These are phyloP conservation scores for Maudiozyma serrabonitensis DNA, from an alignment of 805 yeast species.

Conservation along the genomic window DNA sequence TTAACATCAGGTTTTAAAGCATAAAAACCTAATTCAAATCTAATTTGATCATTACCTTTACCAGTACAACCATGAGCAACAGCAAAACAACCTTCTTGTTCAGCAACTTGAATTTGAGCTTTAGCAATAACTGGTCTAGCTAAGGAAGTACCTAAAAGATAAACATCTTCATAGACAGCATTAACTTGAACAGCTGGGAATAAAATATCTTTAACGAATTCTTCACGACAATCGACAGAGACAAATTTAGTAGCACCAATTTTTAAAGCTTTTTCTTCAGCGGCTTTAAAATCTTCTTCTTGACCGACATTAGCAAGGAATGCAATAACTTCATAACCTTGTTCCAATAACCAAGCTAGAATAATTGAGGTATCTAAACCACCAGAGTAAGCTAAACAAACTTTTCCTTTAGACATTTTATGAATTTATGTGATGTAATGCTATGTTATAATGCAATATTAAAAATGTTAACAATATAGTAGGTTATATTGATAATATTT, in stretches of 20 bases:
- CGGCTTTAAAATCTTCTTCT: constrained; percentile 98
- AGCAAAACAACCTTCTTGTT: constrained; percentile 95
- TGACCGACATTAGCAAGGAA: constrained; percentile 98
- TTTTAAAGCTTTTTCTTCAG: constrained; percentile 89
- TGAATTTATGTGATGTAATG: neutral
- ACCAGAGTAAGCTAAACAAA: constrained; percentile 98
- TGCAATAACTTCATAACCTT: constrained; percentile 97
- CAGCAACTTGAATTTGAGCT: constrained; percentile 96
- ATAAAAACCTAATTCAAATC: constrained; percentile 94
- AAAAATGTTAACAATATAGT: too few relatives aligned
- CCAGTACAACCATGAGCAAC: constrained; percentile 99
- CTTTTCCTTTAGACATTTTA: constrained; percentile 91
- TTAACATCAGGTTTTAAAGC: constrained; percentile 95
- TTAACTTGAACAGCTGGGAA: constrained; percentile 95
- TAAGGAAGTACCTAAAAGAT: constrained; percentile 90
- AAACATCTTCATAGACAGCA: constrained; percentile 96
- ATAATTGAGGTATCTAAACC: constrained; percentile 97
- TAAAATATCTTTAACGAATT: constrained; percentile 85
- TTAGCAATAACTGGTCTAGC: constrained; percentile 99
- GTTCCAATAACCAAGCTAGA: constrained; percentile 94
- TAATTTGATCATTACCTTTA: constrained; percentile 98
- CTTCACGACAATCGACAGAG: constrained; percentile 87
- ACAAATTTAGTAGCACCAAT: constrained; percentile 97
- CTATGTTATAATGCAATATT: too few relatives aligned
- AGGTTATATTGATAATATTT: too few relatives aligned